These are phyloP conservation scores for Aspergillus haitiensis DNA, from an alignment of 495 filamentous ascomycete species.

Conservation along the genomic window DNA sequence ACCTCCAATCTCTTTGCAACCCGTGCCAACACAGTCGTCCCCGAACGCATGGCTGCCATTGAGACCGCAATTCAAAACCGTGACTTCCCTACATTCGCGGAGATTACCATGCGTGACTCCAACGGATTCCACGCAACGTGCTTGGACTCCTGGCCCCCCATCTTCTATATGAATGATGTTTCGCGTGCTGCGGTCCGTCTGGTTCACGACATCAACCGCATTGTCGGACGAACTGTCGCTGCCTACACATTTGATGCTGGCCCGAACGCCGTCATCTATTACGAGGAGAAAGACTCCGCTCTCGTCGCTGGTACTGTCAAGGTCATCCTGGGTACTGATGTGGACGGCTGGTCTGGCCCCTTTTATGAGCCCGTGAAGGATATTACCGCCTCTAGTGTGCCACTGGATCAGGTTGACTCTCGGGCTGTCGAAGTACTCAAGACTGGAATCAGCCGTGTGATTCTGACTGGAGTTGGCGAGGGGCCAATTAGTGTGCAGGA, in stretches of 20 bases:
- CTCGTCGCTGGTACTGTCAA: constrained; percentile 71
- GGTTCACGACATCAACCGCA: constrained; percentile 83
- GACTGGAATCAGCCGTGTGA: constrained; percentile 81
- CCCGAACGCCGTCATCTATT: constrained; percentile 96
- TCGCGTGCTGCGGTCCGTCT: constrained; percentile 78
- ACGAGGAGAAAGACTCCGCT: constrained; percentile 71
- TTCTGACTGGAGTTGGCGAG: constrained; percentile 87
- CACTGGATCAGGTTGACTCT: constrained; percentile 54
- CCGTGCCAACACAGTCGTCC: constrained; percentile 72
- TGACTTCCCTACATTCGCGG: constrained; percentile 85
- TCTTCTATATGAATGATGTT: constrained; percentile 97
- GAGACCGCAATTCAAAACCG: constrained; percentile 70
- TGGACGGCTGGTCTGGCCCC: constrained; percentile 63
- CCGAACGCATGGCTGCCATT: constrained; percentile 82
- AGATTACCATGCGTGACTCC: constrained; percentile 91
- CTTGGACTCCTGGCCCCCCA: constrained; percentile 91
- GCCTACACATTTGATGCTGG: constrained; percentile 99
- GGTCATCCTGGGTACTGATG: constrained; percentile 44
- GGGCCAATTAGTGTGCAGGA: constrained; percentile 79
- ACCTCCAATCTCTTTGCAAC: constrained; percentile 80
- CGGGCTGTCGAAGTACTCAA: constrained; percentile 60
- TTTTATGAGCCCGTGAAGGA: constrained; percentile 51
- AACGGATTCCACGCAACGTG: constrained; percentile 97
- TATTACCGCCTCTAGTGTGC: constrained; percentile 47
- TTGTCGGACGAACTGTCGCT: constrained; percentile 68